Base-by-base conservation (phyloP, 352 stramenopile species). In the Pythium aphanidermatum region DNA sequence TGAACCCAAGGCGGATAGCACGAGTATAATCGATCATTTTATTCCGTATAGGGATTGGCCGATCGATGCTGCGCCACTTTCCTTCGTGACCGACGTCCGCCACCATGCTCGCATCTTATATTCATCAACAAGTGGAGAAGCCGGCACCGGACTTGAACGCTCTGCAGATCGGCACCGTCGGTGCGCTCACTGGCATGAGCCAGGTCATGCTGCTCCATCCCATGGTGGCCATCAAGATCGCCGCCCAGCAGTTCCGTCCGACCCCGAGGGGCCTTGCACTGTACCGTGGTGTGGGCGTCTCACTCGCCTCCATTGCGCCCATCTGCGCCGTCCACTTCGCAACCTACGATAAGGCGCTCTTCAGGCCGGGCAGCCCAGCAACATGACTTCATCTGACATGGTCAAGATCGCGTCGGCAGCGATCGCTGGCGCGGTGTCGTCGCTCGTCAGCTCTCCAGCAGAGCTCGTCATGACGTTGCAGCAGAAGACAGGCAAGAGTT, bases 381-480 rank as follows among this genome's bases (percentile, higher is more conserved):
- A 27, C 21, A 58, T 38, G 23, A 29, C 25, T 10, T 29, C 53
- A 10, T 83, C 75, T 0, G 75, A 85, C 48, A 30, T 54, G 32
- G 54, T 68, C 35, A 85, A 86, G 57, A 63, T 92, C 31, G 46
- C 72, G 8, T 74, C 72, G n/a, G 81, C 69, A 10, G 73, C 72
- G 11, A 40, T 85, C 36, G 79, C 78, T 2, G 81, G 81, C 26
- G 48, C 79, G 20, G 66, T 63, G n/a, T 91, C 81, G 10, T 70
- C 81, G 26, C 43, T 68, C 32, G 55, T 93, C 10, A 85, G 76
- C 30, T 82, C 76, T 0, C 66, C 81, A 0, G 81, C 76, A 12
- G 81, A 93, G 56, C 68, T 93, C 24, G 70, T 89, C 39, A 93
- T 93, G 81, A 93, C 81, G 43, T 66, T 90, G 43, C 81, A 93